Evolutionary conservation across 495 filamentous ascomycete species (phyloP).

Genomic region (Hypoxylon lenormandii): DNA sequence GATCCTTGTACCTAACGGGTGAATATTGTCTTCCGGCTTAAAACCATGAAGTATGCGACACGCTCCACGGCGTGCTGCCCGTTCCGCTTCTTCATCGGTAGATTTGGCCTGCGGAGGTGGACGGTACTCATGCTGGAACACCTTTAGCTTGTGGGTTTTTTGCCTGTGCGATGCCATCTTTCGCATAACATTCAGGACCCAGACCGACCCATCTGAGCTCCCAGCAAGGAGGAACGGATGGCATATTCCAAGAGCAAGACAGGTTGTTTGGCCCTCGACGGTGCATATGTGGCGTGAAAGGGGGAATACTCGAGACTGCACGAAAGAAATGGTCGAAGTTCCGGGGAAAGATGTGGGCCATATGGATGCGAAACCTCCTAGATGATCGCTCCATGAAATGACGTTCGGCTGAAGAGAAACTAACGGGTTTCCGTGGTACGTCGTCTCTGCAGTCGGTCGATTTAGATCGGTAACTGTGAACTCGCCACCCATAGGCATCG

Average conservation of each 20-base stretch:
- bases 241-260: conserved; percentile 56
- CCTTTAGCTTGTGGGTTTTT: conserved; percentile 57
- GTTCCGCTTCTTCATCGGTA: conserved; percentile 31
- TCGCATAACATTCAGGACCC: conserved; percentile 60
- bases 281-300: conserved; percentile 61
- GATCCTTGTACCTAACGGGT: conserved; percentile 71
- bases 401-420: conserved; percentile 63
- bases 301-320: conserved; percentile 60
- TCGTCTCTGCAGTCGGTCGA: conserved; percentile 59
- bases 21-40: conserved; percentile 68
- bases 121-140: conserved; percentile 62
- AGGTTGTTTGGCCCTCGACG: conserved; percentile 58
- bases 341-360: conserved; percentile 59
- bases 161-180: conserved; percentile 60
- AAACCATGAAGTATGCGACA: conserved; percentile 66
- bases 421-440: conserved; percentile 59
- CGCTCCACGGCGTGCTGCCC: conserved; percentile 69
- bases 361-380: conserved; percentile 60
- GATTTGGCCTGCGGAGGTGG: conserved; percentile 26
- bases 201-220: conserved; percentile 60
- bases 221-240: conserved; percentile 62
- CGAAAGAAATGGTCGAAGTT: conserved; percentile 61
- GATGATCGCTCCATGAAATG: conserved; percentile 59
- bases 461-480: conserved; percentile 60
- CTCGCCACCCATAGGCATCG: conserved; percentile 61